phyloP scores from a whole-genome alignment of 129 eudicot genomes.

The Pittosporum tobira region DNA sequence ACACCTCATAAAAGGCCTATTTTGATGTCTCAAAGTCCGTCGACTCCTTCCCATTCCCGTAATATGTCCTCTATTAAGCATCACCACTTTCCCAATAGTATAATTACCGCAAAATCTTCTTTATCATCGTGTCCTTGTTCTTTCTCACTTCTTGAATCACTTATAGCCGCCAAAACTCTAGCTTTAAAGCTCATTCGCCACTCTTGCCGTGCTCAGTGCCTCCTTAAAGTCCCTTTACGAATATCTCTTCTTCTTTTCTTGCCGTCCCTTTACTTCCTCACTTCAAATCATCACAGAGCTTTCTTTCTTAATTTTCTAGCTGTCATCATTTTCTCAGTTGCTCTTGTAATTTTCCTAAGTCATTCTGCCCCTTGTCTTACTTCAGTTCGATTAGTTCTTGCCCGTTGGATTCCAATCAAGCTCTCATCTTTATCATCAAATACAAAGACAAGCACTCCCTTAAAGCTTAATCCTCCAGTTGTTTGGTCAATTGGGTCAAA shows the following conservation, averaged over 20 bases:
- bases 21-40: constrained; percentile 24
- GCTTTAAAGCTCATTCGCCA: constrained; percentile 28
- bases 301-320: constrained; percentile 31
- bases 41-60: constrained; percentile 17
- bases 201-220: constrained; percentile 24
- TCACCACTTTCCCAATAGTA: constrained; percentile 14
- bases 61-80: constrained; percentile 9
- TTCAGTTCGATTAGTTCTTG: constrained; percentile 24
- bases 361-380: constrained; percentile 18
- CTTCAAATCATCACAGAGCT: constrained; percentile 25
- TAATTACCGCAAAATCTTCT: constrained; percentile 21
- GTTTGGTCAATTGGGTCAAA: constrained; percentile 71
- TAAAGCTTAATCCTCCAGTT: constrained; percentile 29
- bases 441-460: too few species aligned
- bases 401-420: constrained; percentile 26
- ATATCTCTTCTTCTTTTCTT: constrained; percentile 36
- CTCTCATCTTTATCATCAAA: constrained; percentile 18
- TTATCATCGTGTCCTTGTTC: constrained; percentile 12
- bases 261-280: constrained; percentile 50
- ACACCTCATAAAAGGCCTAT: constrained; percentile 27
- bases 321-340: constrained; percentile 16
- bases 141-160: constrained; percentile 32
- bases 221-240: constrained; percentile 42
- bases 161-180: constrained; percentile 40
- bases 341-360: constrained; percentile 22